Evolutionary conservation across 2,329 filamentous ascomycete species (phyloP), one percentile per base, ranked within the genome.

Genomic region (Colletotrichum horii): DNA sequence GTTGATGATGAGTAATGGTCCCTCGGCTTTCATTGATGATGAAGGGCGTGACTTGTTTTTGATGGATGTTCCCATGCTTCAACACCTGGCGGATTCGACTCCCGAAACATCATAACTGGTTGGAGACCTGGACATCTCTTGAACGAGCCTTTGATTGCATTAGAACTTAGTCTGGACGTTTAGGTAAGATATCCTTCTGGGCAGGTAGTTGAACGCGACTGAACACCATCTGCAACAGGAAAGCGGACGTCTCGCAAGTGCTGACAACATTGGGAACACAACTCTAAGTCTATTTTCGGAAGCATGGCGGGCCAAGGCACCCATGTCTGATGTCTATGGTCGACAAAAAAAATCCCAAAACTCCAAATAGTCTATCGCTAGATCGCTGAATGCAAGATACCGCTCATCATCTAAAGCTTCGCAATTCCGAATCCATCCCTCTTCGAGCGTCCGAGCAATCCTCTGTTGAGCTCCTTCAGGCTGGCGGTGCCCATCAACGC

Each of bases 401-500:
- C 24, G 19, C 5, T 22, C 8, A 15, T 19, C 14, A 15, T 15
- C 26, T 66, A 76, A 14, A 76, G 38, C 43, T 74, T 76, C 22
- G 74, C 52, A 56, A 76, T 62, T 8, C 74, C 74, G 14, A 76
- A 76, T 1, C 71, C 74, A 16, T 74, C 55, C 26, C 55, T 62
- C 34, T 61, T 76, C 3, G 71, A 60, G 11, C 70, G 66, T 7
- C 74, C 74, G 14, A 76, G 70, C 24, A 76, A 8, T 14, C 55
- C 55, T 15, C 71, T 74, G 16, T 71, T 67, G 9, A 76, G 74
- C 15, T 76, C 71, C 32, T 70, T 76, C 36, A 76, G 8, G 19
- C 62, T 74, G 8, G 66, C 36, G 8, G 62, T 66, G n/a, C 74
- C 74, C 70, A 74, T 74, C 34, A 76, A 26, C 12, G 74, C 74